These are phyloP conservation scores for Arabis alpina DNA, from an alignment of 345 rosid genomes.

Conservation along the genomic window DNA sequence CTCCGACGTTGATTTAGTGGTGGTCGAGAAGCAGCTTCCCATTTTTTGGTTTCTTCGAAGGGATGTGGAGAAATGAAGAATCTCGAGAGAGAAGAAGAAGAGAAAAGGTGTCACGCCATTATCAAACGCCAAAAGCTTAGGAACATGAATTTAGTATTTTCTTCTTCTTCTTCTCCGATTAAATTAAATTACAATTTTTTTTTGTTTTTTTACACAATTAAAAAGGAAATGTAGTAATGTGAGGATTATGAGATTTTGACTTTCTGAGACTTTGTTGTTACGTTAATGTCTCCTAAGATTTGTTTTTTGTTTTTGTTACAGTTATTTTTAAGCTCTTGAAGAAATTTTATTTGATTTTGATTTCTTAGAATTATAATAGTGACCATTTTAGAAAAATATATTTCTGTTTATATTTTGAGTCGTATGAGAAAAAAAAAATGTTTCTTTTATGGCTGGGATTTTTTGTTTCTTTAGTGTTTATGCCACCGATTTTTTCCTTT, in stretches of 20 bases:
- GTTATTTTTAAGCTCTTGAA: too few species aligned
- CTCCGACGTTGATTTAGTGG: conserved; percentile 55
- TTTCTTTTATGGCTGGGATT: conserved; percentile 18
- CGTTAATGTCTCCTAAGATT: too few species aligned
- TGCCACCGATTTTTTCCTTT: neutral
- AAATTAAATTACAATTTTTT: neutral
- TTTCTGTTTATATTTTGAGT: neutral
- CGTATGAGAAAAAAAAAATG: neutral
- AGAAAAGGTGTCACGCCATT: conserved; percentile 40
- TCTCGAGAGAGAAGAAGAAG: conserved; percentile 11
- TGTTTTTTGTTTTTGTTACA: too few species aligned
- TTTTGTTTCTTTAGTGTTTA: neutral
- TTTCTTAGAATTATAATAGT: neutral
- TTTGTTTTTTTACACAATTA: neutral
- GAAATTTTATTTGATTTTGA: too few species aligned
- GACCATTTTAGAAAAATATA: neutral
- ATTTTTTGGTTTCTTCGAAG: conserved; percentile 24
- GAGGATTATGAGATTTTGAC: too few species aligned
- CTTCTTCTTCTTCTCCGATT: neutral
- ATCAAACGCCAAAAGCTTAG: conserved; percentile 26
- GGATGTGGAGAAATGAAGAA: conserved; percentile 14
- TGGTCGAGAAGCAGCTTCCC: conserved; percentile 54
- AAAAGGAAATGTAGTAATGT: too few species aligned
- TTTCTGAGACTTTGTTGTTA: too few species aligned
- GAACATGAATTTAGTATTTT: neutral